A percentile compares a stretch with the other conserved stretches of the same genome.
Evolutionary conservation across 352 stramenopile genomes (phyloP).

Genomic region (Discostella stelligera): DNA sequence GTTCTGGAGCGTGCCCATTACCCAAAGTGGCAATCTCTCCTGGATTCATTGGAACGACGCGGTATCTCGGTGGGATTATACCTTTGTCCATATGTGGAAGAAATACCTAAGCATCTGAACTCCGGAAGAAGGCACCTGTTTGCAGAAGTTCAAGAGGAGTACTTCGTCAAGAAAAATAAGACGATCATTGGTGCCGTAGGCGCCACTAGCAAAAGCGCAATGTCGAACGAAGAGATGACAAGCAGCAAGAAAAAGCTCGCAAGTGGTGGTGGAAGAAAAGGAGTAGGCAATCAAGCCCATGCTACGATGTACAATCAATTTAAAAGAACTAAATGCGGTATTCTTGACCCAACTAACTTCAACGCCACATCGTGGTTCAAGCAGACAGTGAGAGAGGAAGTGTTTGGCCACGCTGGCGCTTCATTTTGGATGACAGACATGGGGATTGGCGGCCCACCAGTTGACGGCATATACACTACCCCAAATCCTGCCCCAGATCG

Average conservation of each 20-base stretch:
- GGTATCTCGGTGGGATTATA: conserved; percentile 43
- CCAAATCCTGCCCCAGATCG: not conserved
- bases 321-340: conserved; percentile 14
- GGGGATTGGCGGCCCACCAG: conserved; percentile 20
- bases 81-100: conserved; percentile 44
- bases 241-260: not conserved
- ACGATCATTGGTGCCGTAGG: not conserved
- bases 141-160: conserved; percentile 24
- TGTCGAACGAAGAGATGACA: not conserved
- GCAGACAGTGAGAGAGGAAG: conserved; percentile 35
- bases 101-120: conserved; percentile 45
- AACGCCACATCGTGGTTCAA: conserved; percentile 42
- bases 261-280: not conserved
- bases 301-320: conserved; percentile 21
- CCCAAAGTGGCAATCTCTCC: conserved; percentile 30
- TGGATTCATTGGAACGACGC: conserved; percentile 34
- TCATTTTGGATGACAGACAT: conserved; percentile 54
- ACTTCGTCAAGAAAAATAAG: conserved; percentile 34
- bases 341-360: conserved; percentile 45
- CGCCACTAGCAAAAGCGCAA: not conserved
- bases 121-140: conserved; percentile 51
- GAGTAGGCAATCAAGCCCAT: conserved; percentile 15
- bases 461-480: conserved; percentile 28
- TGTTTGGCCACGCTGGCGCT: conserved; percentile 32
- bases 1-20: conserved; percentile 49